Evolutionary conservation across 768 basidiomycete species (phyloP).

Genomic region (Russula sp.): DNA sequence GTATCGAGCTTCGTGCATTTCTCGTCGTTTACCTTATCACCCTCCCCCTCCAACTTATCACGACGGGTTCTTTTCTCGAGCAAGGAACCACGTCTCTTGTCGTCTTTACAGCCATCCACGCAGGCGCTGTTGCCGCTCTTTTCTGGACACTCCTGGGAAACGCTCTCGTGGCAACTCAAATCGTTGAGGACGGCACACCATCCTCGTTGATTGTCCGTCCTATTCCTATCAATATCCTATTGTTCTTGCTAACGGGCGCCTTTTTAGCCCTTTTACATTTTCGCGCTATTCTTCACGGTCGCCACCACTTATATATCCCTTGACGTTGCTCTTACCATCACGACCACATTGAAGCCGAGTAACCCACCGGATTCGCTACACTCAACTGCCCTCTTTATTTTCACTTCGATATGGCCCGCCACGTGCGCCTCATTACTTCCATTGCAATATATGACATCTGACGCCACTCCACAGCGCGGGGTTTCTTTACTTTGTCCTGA

Average conservation of each 20-base stretch:
- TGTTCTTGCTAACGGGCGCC: background rate
- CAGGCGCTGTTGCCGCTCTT: conserved; percentile 68
- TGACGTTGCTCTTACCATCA: conserved; percentile 72
- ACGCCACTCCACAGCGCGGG: conserved; percentile 47
- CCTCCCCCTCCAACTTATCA: conserved; percentile 75
- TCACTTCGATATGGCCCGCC: conserved; percentile 78
- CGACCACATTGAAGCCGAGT: conserved; percentile 56
- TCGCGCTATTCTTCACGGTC: conserved; percentile 59
- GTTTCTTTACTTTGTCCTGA: conserved; percentile 66
- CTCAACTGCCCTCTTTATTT: conserved; percentile 74
- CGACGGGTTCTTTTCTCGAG: conserved; percentile 71
- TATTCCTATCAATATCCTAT: background rate
- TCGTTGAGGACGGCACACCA: conserved; percentile 88
- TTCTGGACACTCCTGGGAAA: conserved; percentile 81
- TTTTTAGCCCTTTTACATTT: conserved; percentile 58
- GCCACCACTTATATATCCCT: conserved; percentile 81
- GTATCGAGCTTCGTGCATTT: conserved; percentile 68
- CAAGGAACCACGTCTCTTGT: conserved; percentile 75
- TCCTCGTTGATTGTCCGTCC: conserved; percentile 60
- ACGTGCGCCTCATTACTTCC: conserved; percentile 48
- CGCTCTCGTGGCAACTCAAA: conserved; percentile 77
- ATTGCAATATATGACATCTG: background rate
- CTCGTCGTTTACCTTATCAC: conserved; percentile 66
- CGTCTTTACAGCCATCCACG: conserved; percentile 73
- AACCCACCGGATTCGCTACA: conserved; percentile 54